Base-by-base conservation (phyloP, 192 early-diverging fungal genomes). In the Coemansia biformis region DNA sequence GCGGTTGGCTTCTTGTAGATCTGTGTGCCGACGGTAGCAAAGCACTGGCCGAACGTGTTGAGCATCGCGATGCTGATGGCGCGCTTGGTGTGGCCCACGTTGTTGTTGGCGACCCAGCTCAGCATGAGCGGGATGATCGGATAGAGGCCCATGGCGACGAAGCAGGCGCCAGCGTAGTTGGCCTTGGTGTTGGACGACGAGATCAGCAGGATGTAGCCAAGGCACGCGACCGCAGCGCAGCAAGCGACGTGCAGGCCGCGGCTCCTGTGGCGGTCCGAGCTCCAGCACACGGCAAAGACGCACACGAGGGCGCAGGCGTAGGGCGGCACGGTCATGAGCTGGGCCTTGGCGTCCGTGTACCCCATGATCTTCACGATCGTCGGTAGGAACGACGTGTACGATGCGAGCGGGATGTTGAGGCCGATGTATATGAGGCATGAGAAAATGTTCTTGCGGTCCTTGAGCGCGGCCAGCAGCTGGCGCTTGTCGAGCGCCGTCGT, bases 1-100 rank as follows among this genome's bases (percentile, higher is more conserved):
- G 71, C 81, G 21, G 86, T 85, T 3, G 66, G 51, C 15, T 66
- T 45, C 43, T 84, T 78, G 67, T 86, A 90, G 6, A 90, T 81
- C 38, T 87, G 86, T 1, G 83, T 82, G 36, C 79, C 83, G 23
- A 90, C 77, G 12, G 80, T 78, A 24, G 85, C 87, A 63, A 84
- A 83, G 48, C 84, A 67, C 57, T 90, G 86, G 28, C 82, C 86
- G 48, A 82, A 77, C 2, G 76, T 77, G 44, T 84, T 81, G 33
- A 83, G 71, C 42, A 83, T 71, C 38, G 84, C 86, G 9, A 77
- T 68, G 10, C 82, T 81, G 48, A 82, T 66, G n/a, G 77, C 85
- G 16, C 83, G 71, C 66, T 89, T 89, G 10, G 80, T 86, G 39
- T 85, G 79, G 7, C 85, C 85, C 32, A 83, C 82, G 34, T 69